Percentiles rank a stretch among this genome's conserved stretches.
Evolutionary conservation across 1,284 basidiomycete genomes (phyloP).

Genomic region (Boletellus dicymbophilus): DNA sequence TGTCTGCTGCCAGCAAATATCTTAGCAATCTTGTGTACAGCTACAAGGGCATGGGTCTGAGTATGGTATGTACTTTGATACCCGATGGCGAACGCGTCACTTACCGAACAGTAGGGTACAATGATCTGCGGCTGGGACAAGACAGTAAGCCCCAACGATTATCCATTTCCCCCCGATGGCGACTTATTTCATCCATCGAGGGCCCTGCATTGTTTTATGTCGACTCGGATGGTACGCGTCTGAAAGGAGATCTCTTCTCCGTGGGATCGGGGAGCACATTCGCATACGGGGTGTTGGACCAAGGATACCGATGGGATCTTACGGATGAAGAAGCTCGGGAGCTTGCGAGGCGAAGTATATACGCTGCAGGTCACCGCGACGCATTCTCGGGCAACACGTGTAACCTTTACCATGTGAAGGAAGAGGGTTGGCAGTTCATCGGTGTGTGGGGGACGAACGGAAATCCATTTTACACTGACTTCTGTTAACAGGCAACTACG

Average conservation of each 20-base stretch:
- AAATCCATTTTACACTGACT: slow-evolving; percentile 10
- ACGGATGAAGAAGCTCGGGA: slow-evolving; percentile 95
- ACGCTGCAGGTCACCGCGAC: slow-evolving; percentile 96
- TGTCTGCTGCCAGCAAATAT: slow-evolving; percentile 98
- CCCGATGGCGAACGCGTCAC: background rate
- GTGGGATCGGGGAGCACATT: slow-evolving; percentile 99
- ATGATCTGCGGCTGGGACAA: slow-evolving; percentile 99
- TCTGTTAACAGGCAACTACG: slow-evolving; percentile 70
- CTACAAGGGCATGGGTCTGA: slow-evolving; percentile 99
- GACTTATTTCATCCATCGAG: slow-evolving; percentile 35
- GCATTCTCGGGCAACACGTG: slow-evolving; percentile 97
- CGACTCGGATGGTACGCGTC: slow-evolving; percentile 94
- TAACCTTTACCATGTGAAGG: slow-evolving; percentile 95
- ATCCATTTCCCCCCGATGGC: background rate
- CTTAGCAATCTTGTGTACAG: slow-evolving; percentile 96
- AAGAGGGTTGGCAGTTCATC: slow-evolving; percentile 93
- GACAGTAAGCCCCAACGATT: slow-evolving; percentile 59
- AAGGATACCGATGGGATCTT: slow-evolving; percentile 94
- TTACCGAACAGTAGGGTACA: slow-evolving; percentile 68
- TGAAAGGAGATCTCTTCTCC: slow-evolving; percentile 97
- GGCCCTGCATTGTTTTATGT: slow-evolving; percentile 99
- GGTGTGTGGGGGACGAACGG: slow-evolving; percentile 48
- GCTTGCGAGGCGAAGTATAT: slow-evolving; percentile 92
- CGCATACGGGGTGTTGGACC: slow-evolving; percentile 98
- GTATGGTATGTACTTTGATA: slow-evolving; percentile 72